phyloP scores from a whole-genome alignment of 176 grass and related monocot genomes.

The Eragrostis nindensis region DNA sequence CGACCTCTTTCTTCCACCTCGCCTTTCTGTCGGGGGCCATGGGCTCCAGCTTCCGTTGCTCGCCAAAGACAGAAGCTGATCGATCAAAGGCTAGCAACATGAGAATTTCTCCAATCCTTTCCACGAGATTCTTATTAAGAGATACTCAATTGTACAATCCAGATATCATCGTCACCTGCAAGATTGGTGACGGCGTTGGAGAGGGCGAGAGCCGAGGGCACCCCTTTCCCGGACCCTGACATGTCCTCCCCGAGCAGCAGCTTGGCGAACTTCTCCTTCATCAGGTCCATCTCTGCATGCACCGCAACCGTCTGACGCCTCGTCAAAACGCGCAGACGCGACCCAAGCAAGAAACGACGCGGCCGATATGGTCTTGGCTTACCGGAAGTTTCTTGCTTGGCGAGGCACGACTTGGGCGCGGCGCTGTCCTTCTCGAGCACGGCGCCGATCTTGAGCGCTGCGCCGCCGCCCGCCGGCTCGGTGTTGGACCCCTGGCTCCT shows the following conservation, averaged over 20 bases:
- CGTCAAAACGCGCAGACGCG: constrained; percentile 10
- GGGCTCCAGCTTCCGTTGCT: constrained; percentile 81
- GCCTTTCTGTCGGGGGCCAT: constrained; percentile 72
- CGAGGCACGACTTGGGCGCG: constrained; percentile 21
- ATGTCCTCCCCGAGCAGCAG: constrained; percentile 90
- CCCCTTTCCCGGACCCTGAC: constrained; percentile 87
- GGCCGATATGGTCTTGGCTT: background rate
- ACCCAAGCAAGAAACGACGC: background rate
- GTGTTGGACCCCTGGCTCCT: constrained; percentile 25
- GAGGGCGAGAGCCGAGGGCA: constrained; percentile 75
- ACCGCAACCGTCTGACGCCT: constrained; percentile 26
- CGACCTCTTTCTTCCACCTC: constrained; percentile 84
- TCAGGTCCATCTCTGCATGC: constrained; percentile 67
- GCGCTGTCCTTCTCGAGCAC: constrained; percentile 29
- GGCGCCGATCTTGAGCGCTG: background rate
- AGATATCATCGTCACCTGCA: constrained; percentile 53
- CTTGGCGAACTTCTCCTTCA: constrained; percentile 87
- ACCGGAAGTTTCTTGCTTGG: constrained; percentile 44
- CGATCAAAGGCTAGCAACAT: background rate
- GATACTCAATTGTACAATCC: background rate
- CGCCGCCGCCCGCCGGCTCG: background rate
- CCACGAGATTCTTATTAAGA: background rate
- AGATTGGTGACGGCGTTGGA: constrained; percentile 93
- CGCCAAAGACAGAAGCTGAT: constrained; percentile 81
- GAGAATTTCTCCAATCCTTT: background rate